phyloP scores from a whole-genome alignment of 257 asterid genomes.

The Verbascum thapsus region DNA sequence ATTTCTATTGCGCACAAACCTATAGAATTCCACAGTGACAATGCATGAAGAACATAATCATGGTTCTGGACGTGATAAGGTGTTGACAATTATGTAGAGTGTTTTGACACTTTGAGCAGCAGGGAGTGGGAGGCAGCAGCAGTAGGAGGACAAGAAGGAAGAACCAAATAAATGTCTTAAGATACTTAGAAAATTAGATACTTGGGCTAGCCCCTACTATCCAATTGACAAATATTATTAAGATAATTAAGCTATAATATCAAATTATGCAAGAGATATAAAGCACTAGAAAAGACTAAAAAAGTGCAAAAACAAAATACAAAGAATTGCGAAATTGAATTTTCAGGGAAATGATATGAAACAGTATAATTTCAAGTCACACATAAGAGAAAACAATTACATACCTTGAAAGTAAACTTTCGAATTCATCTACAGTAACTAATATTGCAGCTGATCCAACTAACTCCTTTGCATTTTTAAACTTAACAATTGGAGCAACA shows the following conservation, averaged over 20 bases:
- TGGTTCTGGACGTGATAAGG: constrained; percentile 9
- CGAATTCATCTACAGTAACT: constrained; percentile 75
- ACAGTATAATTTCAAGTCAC: constrained; percentile 9
- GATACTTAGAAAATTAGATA: neutral
- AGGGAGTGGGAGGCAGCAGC: neutral
- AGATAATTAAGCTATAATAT: neutral
- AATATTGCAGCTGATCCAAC: constrained; percentile 60
- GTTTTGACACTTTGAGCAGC: neutral
- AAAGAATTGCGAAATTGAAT: neutral
- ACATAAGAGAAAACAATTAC: constrained; percentile 29
- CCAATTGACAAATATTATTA: neutral
- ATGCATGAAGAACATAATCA: neutral
- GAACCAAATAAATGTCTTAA: constrained; percentile 7
- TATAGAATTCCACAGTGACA: neutral
- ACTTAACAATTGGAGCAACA: constrained; percentile 76
- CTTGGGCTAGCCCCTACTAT: neutral
- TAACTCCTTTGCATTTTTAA: constrained; percentile 52
- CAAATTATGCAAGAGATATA: neutral
- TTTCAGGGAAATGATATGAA: constrained; percentile 10
- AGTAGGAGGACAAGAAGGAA: constrained; percentile 13
- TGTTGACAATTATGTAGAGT: neutral
- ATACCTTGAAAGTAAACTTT: constrained; percentile 73
- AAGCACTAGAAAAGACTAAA: constrained; percentile 13
- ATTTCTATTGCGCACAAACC: neutral
- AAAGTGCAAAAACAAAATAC: neutral